Evolutionary conservation across 108 stramenopile species (phyloP), one percentile per base, ranked within the genome.

Genomic region (Pseudonitzschia pungens): DNA sequence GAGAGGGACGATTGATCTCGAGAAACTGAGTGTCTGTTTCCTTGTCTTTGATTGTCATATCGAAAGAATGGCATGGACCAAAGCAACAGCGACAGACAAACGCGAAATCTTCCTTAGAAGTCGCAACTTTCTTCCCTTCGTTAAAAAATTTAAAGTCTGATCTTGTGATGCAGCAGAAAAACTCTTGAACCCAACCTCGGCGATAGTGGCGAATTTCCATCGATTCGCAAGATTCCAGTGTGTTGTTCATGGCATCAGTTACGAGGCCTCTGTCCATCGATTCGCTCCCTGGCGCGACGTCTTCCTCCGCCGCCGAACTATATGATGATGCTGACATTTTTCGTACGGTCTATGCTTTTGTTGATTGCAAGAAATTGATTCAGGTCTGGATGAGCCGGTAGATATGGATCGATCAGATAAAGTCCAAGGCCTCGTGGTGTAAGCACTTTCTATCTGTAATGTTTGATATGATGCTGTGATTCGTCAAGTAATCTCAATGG

Each of bases 61-160:
- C 78, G 68, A 83, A 91, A 2, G 82, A 69, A 74, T 87, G 84
- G 69, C 73, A 70, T 7, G 81, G 81, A 29, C 80, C 71, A 71
- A 80, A 84, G 78, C 77, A 87, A 58, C 78, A 77, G 28, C 90
- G 87, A 77, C 86, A 84, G 69, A 74, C 72, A 68, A 69, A 89
- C 26, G 75, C 69, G 24, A 85, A 79, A 32, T 91, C 90, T 67
- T 91, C 90, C 45, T 83, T 69, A 0, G 86, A 82, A 26, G 62
- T 52, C n/a, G 86, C 85, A 67, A 91, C 74, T 64, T 87, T 68
- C 21, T 81, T 77, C 33, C 77, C 80, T 48, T 70, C 74, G 78
- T 73, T 82, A 27, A 79, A 68, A 43, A 72, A 78, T 33, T 28
- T 55, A 65, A 89, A 83, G 63, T 86, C 85, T 14, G 82, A 83